Conservation (phyloP, 495 filamentous ascomycete species). For the Patellaria atrata region DNA sequence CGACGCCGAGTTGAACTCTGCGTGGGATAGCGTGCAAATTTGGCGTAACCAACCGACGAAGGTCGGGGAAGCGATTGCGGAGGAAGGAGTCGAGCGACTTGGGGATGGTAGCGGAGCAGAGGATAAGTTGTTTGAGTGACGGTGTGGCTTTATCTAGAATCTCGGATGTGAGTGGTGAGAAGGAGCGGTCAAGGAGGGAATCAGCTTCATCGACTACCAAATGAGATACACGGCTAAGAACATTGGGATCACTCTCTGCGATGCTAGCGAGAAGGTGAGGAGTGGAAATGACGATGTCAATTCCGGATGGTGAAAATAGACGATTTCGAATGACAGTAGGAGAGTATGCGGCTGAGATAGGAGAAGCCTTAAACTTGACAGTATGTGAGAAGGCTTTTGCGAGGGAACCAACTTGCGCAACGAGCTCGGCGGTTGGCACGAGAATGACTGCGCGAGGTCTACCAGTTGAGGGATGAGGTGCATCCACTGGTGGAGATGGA, state of each 20-base stretch:
- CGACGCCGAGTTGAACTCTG: constrained; percentile 82
- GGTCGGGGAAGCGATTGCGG: constrained; percentile 64
- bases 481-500: constrained; percentile 41
- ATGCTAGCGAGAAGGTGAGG: constrained; percentile 80
- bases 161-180: constrained; percentile 62
- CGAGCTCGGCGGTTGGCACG: constrained; percentile 87
- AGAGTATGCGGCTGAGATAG: constrained; percentile 62
- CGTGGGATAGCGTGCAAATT: constrained; percentile 93
- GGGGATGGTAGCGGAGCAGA: constrained; percentile 95
- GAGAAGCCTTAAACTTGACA: constrained; percentile 64
- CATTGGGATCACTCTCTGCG: constrained; percentile 70
- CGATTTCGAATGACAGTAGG: constrained; percentile 71
- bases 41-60: constrained; percentile 74
- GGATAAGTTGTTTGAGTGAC: constrained; percentile 72
- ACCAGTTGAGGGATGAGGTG: constrained; percentile 55
- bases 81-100: constrained; percentile 71
- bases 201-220: constrained; percentile 91
- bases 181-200: constrained; percentile 84
- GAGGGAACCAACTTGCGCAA: constrained; percentile 67
- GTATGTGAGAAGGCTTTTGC: constrained; percentile 69
- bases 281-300: constrained; percentile 78
- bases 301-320: constrained; percentile 63
- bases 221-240: constrained; percentile 74
- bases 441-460: constrained; percentile 75
- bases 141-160: constrained; percentile 65